Evolutionary conservation across 129 eudicot species (phyloP).

Genomic region (Gnaphalium uliginosum): DNA sequence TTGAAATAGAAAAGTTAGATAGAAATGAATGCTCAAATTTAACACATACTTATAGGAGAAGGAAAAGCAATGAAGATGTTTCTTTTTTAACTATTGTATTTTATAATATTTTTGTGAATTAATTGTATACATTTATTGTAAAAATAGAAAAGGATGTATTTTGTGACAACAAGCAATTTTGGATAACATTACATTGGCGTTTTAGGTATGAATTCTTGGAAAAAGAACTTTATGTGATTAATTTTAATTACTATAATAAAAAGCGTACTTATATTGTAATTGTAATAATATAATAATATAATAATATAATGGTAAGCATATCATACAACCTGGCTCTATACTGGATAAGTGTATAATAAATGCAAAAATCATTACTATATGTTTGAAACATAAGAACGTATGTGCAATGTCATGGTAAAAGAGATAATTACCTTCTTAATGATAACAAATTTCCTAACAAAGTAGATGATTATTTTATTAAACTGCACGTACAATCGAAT

Average conservation of each 20-base stretch:
- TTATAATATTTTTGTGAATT: no score
- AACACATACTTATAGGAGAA: constrained; percentile 19
- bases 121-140: no score
- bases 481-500: no score
- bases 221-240: not conserved
- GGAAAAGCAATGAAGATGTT: not conserved
- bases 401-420: no score
- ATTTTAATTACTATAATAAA: no score
- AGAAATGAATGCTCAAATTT: constrained; percentile 41
- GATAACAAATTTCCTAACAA: no score
- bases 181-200: not conserved
- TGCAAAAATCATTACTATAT: not conserved
- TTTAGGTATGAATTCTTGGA: not conserved
- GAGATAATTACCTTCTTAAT: no score
- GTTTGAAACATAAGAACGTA: no score
- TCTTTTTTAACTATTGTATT: constrained; percentile 7
- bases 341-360: not conserved
- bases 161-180: not conserved
- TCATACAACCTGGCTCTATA: not conserved
- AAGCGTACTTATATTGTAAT: not conserved
- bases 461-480: no score
- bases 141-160: no score
- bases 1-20: constrained; percentile 13
- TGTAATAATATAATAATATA: no score
- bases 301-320: not conserved